phyloP scores from a whole-genome alignment of 2,329 filamentous ascomycete species.

The Colletotrichum trifolii region DNA sequence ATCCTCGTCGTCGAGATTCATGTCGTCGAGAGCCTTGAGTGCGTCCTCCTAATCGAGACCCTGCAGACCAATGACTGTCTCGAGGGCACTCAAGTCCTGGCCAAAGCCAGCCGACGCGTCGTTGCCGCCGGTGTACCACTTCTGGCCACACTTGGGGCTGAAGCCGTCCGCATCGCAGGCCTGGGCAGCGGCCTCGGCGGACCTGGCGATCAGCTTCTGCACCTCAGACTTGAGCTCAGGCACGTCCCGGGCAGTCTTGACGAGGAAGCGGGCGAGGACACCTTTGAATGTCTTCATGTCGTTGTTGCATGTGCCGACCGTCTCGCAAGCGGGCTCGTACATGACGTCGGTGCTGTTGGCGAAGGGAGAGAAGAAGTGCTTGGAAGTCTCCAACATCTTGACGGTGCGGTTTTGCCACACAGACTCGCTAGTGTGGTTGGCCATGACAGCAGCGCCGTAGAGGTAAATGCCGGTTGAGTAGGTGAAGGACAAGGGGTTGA shows the following conservation, averaged over 20 bases:
- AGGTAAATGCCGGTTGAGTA: constrained; percentile 75
- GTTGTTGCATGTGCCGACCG: constrained; percentile 63
- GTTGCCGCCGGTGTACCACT: constrained; percentile 69
- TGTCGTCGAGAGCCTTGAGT: not conserved
- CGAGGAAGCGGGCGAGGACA: constrained; percentile 74
- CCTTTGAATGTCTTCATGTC: constrained; percentile 78
- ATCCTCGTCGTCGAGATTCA: not conserved
- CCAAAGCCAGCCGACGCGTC: constrained; percentile 68
- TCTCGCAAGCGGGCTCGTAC: constrained; percentile 75
- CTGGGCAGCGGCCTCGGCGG: constrained; percentile 65
- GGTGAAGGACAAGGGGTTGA: constrained; percentile 69
- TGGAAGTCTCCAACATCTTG: constrained; percentile 62
- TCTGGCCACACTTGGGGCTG: constrained; percentile 67
- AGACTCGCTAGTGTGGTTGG: constrained; percentile 66
- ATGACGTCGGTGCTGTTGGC: constrained; percentile 68
- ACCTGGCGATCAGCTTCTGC: constrained; percentile 58
- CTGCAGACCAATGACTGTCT: constrained; percentile 70
- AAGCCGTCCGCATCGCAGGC: constrained; percentile 67
- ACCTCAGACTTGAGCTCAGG: constrained; percentile 63
- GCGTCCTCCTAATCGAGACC: constrained; percentile 37
- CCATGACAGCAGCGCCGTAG: constrained; percentile 72
- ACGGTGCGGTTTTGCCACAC: constrained; percentile 66
- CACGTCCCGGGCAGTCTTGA: constrained; percentile 65
- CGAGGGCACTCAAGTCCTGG: constrained; percentile 73
- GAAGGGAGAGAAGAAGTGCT: constrained; percentile 64